Base-by-base conservation (phyloP, 2,329 filamentous ascomycete species). In the Sporothrix brasiliensis region DNA sequence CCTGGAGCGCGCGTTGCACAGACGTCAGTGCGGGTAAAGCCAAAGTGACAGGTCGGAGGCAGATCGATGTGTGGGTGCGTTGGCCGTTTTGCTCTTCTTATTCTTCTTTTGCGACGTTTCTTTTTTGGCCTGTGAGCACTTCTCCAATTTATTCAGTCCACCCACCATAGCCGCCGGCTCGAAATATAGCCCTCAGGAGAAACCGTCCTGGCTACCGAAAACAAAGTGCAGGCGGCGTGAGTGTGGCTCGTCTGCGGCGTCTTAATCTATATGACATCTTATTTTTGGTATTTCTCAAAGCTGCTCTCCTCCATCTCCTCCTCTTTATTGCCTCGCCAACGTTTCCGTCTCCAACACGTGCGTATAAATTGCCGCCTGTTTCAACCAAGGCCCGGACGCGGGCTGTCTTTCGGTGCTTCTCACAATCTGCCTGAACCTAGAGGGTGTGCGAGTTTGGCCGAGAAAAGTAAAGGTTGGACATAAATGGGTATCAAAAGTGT, bases 321-420 rank as follows among this genome's bases (percentile, higher is more conserved):
- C 30, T 67, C 9, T 24, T 49, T 24, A 58, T 34, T 68, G 19
- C 50, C 49, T 49, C 21, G 34, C 39, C 66, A n/a, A 47, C 52
- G 41, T 58, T 58, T 14, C 11, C 41, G 34, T 53, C 66, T 47
- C 66, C 52, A 68, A 60, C 67, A 68, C 67, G 66, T 68, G 66
- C 66, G 66, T 50, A 41, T 60, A 68, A 58, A 68, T 68, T 68
- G 53, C 34, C 53, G 27, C n/a, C 21, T 34, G 67, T 60, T 68
- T 68, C 53, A 68, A 60, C 67, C 67, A 68, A 60, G 67, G 56
- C 67, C 53, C 67, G 53, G 53, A 49, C n/a, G 53, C 53, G 67
- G 67, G 53, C 53, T 68, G 67, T 69, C 67, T 69, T 69, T 69
- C 67, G 67, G 67, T 69, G 54, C 67, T 69, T 52, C 54, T 69